Conservation (phyloP, 108 stramenopile species). For the Pseudonitzschia pungens region DNA sequence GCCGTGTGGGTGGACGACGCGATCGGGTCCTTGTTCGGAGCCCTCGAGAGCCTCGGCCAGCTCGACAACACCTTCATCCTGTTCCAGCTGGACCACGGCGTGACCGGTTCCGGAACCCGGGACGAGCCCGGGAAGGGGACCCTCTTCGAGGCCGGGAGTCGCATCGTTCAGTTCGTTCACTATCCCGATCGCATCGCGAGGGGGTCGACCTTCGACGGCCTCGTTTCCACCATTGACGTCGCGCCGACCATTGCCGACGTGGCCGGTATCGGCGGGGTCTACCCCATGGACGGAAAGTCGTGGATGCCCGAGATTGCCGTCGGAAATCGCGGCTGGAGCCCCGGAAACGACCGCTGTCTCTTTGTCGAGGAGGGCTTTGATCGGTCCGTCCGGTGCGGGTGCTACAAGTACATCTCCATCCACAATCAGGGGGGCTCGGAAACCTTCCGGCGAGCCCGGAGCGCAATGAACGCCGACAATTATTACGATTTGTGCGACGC, state of each 20-base stretch:
- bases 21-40: constrained; percentile 34
- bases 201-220: constrained; percentile 19
- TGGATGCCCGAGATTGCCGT: constrained; percentile 14
- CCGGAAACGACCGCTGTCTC: constrained; percentile 28
- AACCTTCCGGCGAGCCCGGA: background rate
- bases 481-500: constrained; percentile 17
- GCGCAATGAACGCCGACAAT: background rate
- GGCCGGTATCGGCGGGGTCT: constrained; percentile 22
- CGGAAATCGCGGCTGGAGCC: background rate
- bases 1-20: constrained; percentile 48
- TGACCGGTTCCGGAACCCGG: no score
- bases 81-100: constrained; percentile 50
- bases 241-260: constrained; percentile 34
- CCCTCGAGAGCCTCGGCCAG: constrained; percentile 26
- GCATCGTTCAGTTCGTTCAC: constrained; percentile 35
- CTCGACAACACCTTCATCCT: constrained; percentile 45
- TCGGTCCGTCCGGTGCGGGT: constrained; percentile 41
- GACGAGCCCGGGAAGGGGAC: constrained; percentile 24
- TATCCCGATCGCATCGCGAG: constrained; percentile 20
- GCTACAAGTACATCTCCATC: constrained; percentile 26
- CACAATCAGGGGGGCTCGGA: background rate
- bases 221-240: constrained; percentile 36
- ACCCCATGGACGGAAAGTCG: constrained; percentile 38
- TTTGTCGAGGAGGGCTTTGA: constrained; percentile 30
- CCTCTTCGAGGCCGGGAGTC: constrained; percentile 40